Percentiles rank a stretch among this genome's conserved stretches.
Conservation (phyloP, 2,329 filamentous ascomycete genomes). For the Hymenoscyphus infarciens region DNA sequence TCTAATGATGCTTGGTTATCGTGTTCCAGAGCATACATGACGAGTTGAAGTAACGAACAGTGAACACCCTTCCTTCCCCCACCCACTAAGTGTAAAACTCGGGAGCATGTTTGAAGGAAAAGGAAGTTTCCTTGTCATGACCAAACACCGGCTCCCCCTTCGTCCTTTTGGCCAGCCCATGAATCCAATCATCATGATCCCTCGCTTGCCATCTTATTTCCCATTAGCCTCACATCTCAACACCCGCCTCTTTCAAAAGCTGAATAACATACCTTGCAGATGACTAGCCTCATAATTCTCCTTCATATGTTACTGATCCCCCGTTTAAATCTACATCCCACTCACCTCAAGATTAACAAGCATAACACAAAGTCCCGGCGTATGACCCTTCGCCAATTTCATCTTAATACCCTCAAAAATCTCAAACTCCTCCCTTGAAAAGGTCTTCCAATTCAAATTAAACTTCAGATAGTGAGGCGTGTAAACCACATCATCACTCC, state of each 20-base stretch:
- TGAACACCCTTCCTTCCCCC: too few relatives aligned
- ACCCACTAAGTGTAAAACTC: background rate
- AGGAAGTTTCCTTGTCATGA: slow-evolving; percentile 24
- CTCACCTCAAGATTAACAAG: slow-evolving; percentile 16
- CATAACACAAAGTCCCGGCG: slow-evolving; percentile 18
- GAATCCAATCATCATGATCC: slow-evolving; percentile 39
- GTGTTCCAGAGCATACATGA: too few relatives aligned
- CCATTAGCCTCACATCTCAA: background rate
- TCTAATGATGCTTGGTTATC: too few relatives aligned
- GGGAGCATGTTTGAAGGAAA: background rate
- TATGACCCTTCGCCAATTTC: slow-evolving; percentile 14
- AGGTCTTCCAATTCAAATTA: slow-evolving; percentile 42
- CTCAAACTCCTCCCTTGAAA: slow-evolving; percentile 36
- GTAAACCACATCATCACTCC: slow-evolving; percentile 38
- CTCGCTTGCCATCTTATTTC: slow-evolving; percentile 35
- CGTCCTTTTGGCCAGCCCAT: slow-evolving; percentile 29
- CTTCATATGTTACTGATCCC: slow-evolving; percentile 39
- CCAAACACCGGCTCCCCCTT: slow-evolving; percentile 18
- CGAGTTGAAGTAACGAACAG: too few relatives aligned
- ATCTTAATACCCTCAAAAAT: slow-evolving; percentile 36
- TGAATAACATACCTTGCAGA: slow-evolving; percentile 26
- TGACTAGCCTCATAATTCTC: slow-evolving; percentile 39
- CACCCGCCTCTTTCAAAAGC: background rate
- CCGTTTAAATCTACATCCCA: slow-evolving; percentile 40
- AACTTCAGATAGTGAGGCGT: slow-evolving; percentile 36